phyloP scores from a whole-genome alignment of 805 yeast genomes.

The Suhomyces kilbournensis region DNA sequence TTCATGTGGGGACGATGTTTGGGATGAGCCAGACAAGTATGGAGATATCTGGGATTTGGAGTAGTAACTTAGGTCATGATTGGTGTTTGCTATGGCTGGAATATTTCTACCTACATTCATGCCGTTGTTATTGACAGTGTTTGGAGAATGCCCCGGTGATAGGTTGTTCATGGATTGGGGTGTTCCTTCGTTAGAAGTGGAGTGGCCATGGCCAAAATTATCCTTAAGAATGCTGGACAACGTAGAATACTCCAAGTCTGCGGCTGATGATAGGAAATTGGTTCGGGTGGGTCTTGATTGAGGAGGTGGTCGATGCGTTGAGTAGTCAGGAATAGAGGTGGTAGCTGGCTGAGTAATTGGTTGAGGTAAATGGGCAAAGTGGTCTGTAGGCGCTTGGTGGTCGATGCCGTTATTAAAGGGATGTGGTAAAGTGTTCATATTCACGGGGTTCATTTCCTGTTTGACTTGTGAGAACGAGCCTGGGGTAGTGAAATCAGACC shows the following conservation, averaged over 20 bases:
- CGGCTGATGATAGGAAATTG: conserved; percentile 65
- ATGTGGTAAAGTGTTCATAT: background rate
- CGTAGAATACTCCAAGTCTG: conserved; percentile 69
- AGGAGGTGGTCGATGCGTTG: background rate
- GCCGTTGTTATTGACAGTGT: conserved; percentile 1
- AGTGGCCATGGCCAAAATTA: conserved; percentile 27
- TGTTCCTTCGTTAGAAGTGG: conserved; percentile 36
- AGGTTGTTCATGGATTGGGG: conserved; percentile 31
- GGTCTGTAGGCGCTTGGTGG: background rate
- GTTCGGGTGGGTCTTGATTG: conserved; percentile 22
- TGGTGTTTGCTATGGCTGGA: background rate
- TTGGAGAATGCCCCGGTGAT: conserved; percentile 39
- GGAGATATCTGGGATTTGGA: conserved; percentile 8
- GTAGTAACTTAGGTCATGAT: background rate
- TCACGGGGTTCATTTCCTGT: background rate
- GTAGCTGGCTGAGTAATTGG: background rate
- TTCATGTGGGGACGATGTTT: conserved; percentile 14
- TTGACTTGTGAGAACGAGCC: background rate
- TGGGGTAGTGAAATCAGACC: background rate
- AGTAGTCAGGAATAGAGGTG: background rate
- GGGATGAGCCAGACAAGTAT: conserved; percentile 14
- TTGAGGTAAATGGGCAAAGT: background rate
- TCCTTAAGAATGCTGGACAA: conserved; percentile 62
- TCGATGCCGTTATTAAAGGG: background rate
- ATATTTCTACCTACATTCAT: conserved; percentile 4